Conservation (phyloP, 2,329 filamentous ascomycete species). For the Paecilomyces variotii region DNA sequence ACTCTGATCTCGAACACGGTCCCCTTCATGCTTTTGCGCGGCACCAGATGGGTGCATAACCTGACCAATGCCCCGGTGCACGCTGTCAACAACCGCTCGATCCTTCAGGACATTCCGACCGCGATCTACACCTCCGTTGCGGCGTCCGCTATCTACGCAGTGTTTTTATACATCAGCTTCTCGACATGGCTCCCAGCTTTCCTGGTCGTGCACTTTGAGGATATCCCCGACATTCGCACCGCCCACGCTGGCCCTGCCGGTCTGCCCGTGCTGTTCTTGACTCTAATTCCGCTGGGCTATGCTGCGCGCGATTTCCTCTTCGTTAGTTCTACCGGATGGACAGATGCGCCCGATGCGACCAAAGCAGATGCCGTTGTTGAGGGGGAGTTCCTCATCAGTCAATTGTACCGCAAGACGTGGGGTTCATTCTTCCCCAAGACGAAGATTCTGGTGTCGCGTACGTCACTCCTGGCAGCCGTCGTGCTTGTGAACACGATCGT, state of each 20-base stretch:
- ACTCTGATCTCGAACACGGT: constrained; percentile 61
- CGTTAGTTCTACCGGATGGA: constrained; percentile 41
- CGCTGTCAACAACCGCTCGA: constrained; percentile 53
- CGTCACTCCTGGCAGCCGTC: constrained; percentile 41
- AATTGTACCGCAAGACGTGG: constrained; percentile 51
- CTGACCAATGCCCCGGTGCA: constrained; percentile 37
- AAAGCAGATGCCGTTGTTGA: constrained; percentile 53
- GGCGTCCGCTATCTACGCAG: constrained; percentile 63
- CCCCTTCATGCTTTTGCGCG: constrained; percentile 68
- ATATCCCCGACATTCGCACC: constrained; percentile 58
- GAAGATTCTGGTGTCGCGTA: constrained; percentile 58
- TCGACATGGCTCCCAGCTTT: constrained; percentile 61
- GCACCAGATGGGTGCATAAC: constrained; percentile 56
- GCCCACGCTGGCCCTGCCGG: constrained; percentile 57
- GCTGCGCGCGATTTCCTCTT: constrained; percentile 74
- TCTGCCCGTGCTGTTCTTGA: constrained; percentile 36
- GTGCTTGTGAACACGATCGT: constrained; percentile 51
- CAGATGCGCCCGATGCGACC: constrained; percentile 35
- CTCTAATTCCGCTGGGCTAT: constrained; percentile 60
- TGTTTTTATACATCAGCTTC: constrained; percentile 63
- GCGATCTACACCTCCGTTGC: constrained; percentile 59
- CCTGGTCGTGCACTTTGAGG: constrained; percentile 69
- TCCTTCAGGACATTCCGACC: constrained; percentile 56
- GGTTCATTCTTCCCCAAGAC: constrained; percentile 54
- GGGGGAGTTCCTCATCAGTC: constrained; percentile 61